Evolutionary conservation across 2,329 filamentous ascomycete species (phyloP), one percentile per base, ranked within the genome.

Genomic region (Xylaria sp.): DNA sequence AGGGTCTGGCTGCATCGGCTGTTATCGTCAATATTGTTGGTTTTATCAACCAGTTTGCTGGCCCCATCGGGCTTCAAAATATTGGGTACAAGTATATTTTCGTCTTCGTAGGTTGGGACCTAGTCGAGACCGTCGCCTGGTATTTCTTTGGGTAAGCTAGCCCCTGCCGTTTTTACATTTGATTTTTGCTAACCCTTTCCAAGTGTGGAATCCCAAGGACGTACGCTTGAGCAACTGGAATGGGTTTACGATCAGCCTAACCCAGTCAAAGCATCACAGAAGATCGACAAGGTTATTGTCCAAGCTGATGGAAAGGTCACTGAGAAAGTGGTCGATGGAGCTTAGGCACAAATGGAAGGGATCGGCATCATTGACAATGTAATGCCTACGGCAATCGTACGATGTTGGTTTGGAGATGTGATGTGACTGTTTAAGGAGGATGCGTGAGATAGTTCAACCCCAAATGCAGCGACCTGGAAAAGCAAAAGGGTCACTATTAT

Each of bases 171-270:
- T 3, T 18, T 39, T 1, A 3, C 46, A 25, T 50, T 43, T 18
- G 34, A 30, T 8, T 36, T 20, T 15, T 43, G 30, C 70, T 74
- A 48, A 72, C 57, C 39, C 18, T n/a, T 28, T 20, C 30, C 50
- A 63, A 83, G 83, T 73, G 83, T 85, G 70, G 83, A 85, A 71
- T 81, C 82, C 4, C 83, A 85, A 68, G 83, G 83, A 56, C 82
- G 83, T 45, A 84, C 83, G 3, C 80, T 85, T 30, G 83, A 85
- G 71, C 79, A 85, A 72, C 78, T 85, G 41, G 82, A 84, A 70
- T 84, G 82, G 82, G 81, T 85, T 12, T 85, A 85, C 75, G 75
- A 83, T 71, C 83, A 85, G 72, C 80, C 81, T 28, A 82, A 83
- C 69, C 83, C 83, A 0, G 83, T 85, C 76, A 83, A 84, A 75